Base-by-base conservation (phyloP, 805 yeast genomes). In the Lachancea kluyveri region DNA sequence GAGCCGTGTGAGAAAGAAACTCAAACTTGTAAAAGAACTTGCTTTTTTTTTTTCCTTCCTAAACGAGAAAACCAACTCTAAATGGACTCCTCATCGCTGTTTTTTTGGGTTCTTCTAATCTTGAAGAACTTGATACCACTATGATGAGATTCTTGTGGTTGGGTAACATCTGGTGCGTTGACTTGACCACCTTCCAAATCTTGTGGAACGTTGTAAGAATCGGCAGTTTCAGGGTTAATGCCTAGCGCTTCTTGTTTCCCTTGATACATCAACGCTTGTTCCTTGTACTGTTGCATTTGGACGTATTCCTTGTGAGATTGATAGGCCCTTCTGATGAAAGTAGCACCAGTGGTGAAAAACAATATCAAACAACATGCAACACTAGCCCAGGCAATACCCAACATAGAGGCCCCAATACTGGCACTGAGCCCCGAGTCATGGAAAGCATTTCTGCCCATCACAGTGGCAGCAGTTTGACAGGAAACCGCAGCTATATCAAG, bases 391-490 rank as follows among this genome's bases (percentile, higher is more conserved):
- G 76, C 51, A 34, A 80, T 50, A 49, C 81, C 88, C 53, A 77
- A 54, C 48, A 72, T 57, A 28, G 72, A 60, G 19, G 74, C 66
- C 40, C 86, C 84, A 36, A 81, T 41, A 33, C 67, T 62, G 24
- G 77, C 67, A 10, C 43, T 36, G 40, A 64, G 50, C 25, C 62
- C 68, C 17, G 57, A 70, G 38, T 62, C 53, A 23, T 57, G 50
- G 70, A 88, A 88, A 17, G 80, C 79, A 47, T 75, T 67, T 54
- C 68, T 78, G 28, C 84, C 92, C 64, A 82, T 52, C n/a, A 80
- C 94, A 40, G 70, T 58, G 26, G 73, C 82, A 3, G 94, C 92
- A 20, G 95, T 85, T 55, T 76, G 72, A 51, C 79, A 63, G 8
- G 83, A 64, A 26, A 81, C 79, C 33, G 80, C 84, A 30, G 79